Evolutionary conservation across 1,284 basidiomycete genomes (phyloP).

Genomic region (Megacollybia platyphylla): DNA sequence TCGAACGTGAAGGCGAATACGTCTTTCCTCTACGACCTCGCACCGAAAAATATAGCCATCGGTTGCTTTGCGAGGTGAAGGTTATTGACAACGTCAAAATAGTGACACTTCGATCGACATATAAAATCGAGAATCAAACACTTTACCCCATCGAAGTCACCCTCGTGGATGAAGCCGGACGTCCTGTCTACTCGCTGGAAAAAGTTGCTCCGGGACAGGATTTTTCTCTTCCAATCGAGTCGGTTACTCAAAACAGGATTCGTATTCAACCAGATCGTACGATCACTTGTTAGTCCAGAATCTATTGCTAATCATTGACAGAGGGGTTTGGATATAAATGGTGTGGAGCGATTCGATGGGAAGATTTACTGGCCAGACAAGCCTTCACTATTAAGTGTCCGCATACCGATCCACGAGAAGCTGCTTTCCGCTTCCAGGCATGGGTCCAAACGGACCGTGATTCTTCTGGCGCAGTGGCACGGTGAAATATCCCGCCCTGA

Average conservation of each 20-base stretch:
- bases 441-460: slow-evolving; percentile 69
- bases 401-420: slow-evolving; percentile 72
- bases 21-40: slow-evolving; percentile 80
- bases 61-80: slow-evolving; percentile 84
- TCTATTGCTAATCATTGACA: slow-evolving; percentile 17
- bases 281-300: slow-evolving; percentile 14
- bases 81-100: slow-evolving; percentile 92
- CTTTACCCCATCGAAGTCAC: slow-evolving; percentile 91
- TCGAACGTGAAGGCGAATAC: slow-evolving; percentile 91
- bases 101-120: slow-evolving; percentile 90
- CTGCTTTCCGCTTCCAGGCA: slow-evolving; percentile 92
- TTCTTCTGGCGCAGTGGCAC: slow-evolving; percentile 43
- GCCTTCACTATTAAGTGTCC: slow-evolving; percentile 80
- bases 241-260: slow-evolving; percentile 76
- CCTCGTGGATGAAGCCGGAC: slow-evolving; percentile 77
- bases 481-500: slow-evolving; percentile 22
- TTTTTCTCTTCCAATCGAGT: slow-evolving; percentile 86
- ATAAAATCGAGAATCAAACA: slow-evolving; percentile 87
- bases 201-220: slow-evolving; percentile 84
- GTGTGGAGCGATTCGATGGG: slow-evolving; percentile 86
- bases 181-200: slow-evolving; percentile 70
- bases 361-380: slow-evolving; percentile 74
- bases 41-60: slow-evolving; percentile 64
- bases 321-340: slow-evolving; percentile 94
- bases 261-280: slow-evolving; percentile 87